Evolutionary conservation across 2,329 filamentous ascomycete genomes (phyloP), one percentile per base, ranked within the genome.

Genomic region (Phoma sp.): DNA sequence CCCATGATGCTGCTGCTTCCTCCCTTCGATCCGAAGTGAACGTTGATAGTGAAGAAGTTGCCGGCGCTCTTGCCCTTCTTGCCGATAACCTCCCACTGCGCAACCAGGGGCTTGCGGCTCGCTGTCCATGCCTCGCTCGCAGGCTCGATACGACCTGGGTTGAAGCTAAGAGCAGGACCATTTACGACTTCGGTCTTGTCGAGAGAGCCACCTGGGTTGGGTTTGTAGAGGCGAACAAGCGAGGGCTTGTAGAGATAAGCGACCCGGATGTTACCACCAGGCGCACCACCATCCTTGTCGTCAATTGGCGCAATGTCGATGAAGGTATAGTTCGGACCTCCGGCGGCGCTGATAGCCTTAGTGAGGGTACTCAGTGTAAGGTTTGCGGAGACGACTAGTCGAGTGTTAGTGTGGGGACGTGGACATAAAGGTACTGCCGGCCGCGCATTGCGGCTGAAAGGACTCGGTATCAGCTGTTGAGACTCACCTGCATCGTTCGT

Each of bases 221-320:
- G 78, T 55, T 85, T 81, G 65, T 80, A 80, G n/a, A 90, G 82
- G 40, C 80, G 78, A 37, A 91, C 68, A 3, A 84, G 71, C 15
- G 81, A 77, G 0, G 86, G 79, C 32, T 87, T 84, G 81, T 89
- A 91, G 10, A 91, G 78, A 74, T 89, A 91, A 0, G 87, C 87
- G 39, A 80, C 78, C 37, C 88, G 87, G 72, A 91, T 91, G 76
- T 91, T 91, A 30, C 87, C 87, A 12, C 88, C 88, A 1, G 86
- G 84, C 56, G 84, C 76, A 28, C 88, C 88, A 53, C 88, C 88
- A 60, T 90, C 87, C 57, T 81, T 63, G 71, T 83, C 79, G 68
- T 89, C 76, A 28, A 81, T 74, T 2, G 88, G 87, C 36, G 77
- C 78, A 49, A 91, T 81, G 58, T 86, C 82, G 23, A 81, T 77